Base-by-base conservation (phyloP, 164 flowering plant genomes). In the Hamamelis virginiana region DNA sequence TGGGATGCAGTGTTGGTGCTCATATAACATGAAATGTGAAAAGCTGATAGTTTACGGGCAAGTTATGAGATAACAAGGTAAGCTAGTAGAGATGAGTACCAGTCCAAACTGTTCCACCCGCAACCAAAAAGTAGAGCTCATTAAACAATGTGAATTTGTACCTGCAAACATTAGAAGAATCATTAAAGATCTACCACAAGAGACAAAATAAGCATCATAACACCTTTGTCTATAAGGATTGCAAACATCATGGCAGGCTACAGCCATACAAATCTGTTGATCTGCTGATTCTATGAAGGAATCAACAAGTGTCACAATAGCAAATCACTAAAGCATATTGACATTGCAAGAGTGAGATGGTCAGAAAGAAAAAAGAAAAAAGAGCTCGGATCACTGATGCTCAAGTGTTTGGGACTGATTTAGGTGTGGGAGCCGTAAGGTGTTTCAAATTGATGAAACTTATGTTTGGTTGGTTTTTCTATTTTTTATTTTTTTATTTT, bases 101-200 rank as follows among this genome's bases (percentile, higher is more conserved):
- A 21, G 86, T 93, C 99, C 98, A 96, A 68, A 96, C 85, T 58
- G 99, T 93, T 67, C 99, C 99, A 46, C 99, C 99, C 72, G 97
- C 95, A 66, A 90, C 97, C 80, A 96, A 74, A 76, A 96, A 96
- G 83, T 93, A 96, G 61, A 96, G 97, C 82, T 96, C 99, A 65
- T 96, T 96, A 65, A 96, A 96, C 77, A 96, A 72, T 12, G 99
- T 96, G 77, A 96, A 96, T 75, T 93, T 96, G 81, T 96, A 96
- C 99, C 99, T 96, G 88, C 77, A 84, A 47, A 47, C 5, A 51
- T 27, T 13, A 44, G 1, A 28, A 11, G 25, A 25, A 58, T 8
- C 16, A 43, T 13, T 14, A 8, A 6, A 52, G 23, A 56, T 16
- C n/a, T 45, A 25, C 22, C 10, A 60, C 22, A 60, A 58, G 46